These are phyloP conservation scores for Kwoniella sp. DNA, from an alignment of 768 basidiomycete genomes.

Conservation along the genomic window DNA sequence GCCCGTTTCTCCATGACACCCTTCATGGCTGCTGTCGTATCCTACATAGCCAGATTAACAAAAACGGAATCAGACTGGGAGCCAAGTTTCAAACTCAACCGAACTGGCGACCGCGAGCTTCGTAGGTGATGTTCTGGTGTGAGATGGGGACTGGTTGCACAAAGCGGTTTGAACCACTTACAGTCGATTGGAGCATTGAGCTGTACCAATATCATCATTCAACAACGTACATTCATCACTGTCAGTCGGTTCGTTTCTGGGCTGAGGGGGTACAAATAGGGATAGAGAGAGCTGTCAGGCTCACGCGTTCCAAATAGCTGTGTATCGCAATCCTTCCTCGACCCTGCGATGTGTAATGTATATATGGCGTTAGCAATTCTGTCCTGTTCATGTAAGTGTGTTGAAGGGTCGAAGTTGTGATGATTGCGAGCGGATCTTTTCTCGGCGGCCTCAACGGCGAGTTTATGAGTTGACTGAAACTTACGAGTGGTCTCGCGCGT, in stretches of 20 bases:
- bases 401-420: neutral
- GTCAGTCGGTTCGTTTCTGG: no score
- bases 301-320: conserved; percentile 63
- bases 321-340: conserved; percentile 63
- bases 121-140: no score
- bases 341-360: conserved; percentile 52
- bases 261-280: no score
- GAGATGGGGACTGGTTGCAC: neutral
- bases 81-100: no score
- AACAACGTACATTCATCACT: no score
- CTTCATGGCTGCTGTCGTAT: conserved; percentile 43
- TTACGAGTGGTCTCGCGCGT: conserved; percentile 77
- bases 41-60: conserved; percentile 19
- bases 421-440: no score
- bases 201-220: no score
- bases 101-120: no score
- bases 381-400: neutral
- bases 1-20: conserved; percentile 33
- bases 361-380: conserved; percentile 15
- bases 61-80: neutral
- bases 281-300: conserved; percentile 19
- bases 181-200: conserved; percentile 61
- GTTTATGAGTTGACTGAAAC: conserved; percentile 33
- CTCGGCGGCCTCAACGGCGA: no score
- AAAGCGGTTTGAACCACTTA: conserved; percentile 39